A percentile compares a stretch with the other conserved stretches of the same genome.
Evolutionary conservation across 2,329 filamentous ascomycete genomes (phyloP).

Genomic region (Nigrospora sphaerica): DNA sequence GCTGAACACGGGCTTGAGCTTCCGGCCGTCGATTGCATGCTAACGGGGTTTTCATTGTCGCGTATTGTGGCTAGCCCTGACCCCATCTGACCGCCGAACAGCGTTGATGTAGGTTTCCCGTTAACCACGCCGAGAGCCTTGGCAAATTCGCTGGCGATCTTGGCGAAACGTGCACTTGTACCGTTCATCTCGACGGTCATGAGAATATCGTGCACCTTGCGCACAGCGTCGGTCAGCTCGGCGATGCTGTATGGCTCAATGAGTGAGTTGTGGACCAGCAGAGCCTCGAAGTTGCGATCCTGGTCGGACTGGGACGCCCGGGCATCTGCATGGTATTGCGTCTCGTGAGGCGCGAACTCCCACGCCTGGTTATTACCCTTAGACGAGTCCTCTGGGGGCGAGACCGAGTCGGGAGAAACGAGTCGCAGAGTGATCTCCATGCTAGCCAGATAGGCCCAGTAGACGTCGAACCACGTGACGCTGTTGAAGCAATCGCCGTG

Average conservation of each 20-base stretch:
- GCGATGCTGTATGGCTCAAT: slow-evolving; percentile 8
- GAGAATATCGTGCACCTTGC: slow-evolving; percentile 11
- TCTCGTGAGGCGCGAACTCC: slow-evolving; percentile 4
- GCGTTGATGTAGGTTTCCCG: slow-evolving; percentile 4
- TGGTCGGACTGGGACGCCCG: not conserved
- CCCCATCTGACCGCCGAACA: slow-evolving; percentile 3
- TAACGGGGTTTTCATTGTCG: not conserved
- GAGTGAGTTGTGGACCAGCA: slow-evolving; percentile 1
- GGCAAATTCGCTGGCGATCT: slow-evolving; percentile 13
- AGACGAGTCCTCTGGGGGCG: not conserved
- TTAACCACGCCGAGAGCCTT: slow-evolving; percentile 11
- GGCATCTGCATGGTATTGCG: slow-evolving; percentile 2
- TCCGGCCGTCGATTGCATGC: not conserved
- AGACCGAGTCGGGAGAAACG: slow-evolving; percentile 8
- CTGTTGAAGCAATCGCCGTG: slow-evolving; percentile 11
- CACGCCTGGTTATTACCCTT: too few species aligned
- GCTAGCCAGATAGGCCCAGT: slow-evolving; percentile 13
- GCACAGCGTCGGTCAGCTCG: slow-evolving; percentile 9
- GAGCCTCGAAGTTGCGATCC: slow-evolving; percentile 2
- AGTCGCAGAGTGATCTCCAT: slow-evolving; percentile 13
- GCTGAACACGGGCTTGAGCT: too few species aligned
- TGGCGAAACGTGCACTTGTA: slow-evolving; percentile 15
- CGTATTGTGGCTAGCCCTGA: not conserved
- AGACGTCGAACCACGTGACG: slow-evolving; percentile 14
- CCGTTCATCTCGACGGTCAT: slow-evolving; percentile 14